Evolutionary conservation across 2,329 filamentous ascomycete species (phyloP), one percentile per base, ranked within the genome.

Genomic region (Hypocreales sp.): DNA sequence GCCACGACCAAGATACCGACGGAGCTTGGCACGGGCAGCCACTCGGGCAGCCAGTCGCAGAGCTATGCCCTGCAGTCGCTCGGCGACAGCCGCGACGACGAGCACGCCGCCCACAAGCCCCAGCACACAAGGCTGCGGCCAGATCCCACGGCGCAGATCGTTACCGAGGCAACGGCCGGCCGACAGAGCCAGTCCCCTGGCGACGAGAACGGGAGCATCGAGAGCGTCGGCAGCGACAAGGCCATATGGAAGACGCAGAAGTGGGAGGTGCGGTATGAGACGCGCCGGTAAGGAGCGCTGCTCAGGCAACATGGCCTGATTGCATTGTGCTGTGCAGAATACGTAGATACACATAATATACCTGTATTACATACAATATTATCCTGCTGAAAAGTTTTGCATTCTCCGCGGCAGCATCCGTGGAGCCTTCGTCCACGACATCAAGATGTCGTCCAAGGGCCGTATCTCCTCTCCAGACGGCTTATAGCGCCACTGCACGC

Each of bases 181-280:
- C 15, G 24, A 22, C 16, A 20, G 17, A 9, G 6, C 15, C 11
- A 12, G n/a, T 20, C 25, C 12, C n/a, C 29, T 12, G 20, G 25
- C 20, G 32, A 32, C 5, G 31, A 35, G 10, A 24, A 20, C 5
- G 25, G 26, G 24, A 35, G 33, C 24, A 16, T 31, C 11, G 29
- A 35, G 13, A 37, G 33, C 26, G 22, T 30, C 11, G 35, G 29
- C 12, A 37, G 35, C n/a, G 33, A 37, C n/a, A 32, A 30, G 15
- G 31, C 31, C 4, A 37, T 37, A 24, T 31, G 26, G 23, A 31
- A 23, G 18, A 34, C 29, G 15, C 24, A 28, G 11, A 13, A 20
- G 8, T 34, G 29, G 27, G 24, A 33, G 24, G 26, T 32, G 8
- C 26, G 26, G 5, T 34, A 30, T 15, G 35, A 26, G 24, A 9